Percentiles rank a stretch among this genome's conserved stretches.
phyloP scores from a whole-genome alignment of 345 rosid genomes.

The Barbarea vulgaris region DNA sequence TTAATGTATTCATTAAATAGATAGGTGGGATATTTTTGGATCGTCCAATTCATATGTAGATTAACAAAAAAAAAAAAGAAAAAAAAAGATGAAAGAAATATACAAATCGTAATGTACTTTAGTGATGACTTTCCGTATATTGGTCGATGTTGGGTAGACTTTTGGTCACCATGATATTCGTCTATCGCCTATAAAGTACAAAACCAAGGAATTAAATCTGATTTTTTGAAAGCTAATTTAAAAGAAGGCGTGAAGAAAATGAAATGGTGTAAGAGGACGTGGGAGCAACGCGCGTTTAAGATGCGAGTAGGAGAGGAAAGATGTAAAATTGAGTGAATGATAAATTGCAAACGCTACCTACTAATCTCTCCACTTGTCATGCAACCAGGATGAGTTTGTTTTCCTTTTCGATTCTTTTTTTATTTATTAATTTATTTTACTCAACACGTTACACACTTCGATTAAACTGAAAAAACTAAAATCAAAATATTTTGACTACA shows the following conservation, averaged over 20 bases:
- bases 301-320: conserved; percentile 25
- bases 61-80: not conserved
- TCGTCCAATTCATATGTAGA: conserved; percentile 6
- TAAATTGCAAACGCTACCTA: conserved; percentile 58
- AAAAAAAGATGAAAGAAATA: not conserved
- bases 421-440: conserved; percentile 4
- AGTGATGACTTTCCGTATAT: conserved; percentile 1
- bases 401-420: conserved; percentile 28
- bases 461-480: not conserved
- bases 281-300: conserved; percentile 14
- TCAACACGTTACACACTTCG: conserved; percentile 41
- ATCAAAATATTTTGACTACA: conserved; percentile 23
- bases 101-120: not conserved
- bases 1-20: not conserved
- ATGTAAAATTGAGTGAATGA: conserved; percentile 38
- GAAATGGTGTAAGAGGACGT: not conserved
- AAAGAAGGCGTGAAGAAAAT: conserved; percentile 37
- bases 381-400: conserved; percentile 54
- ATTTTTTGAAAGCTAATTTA: conserved; percentile 13
- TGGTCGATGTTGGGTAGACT: conserved; percentile 36
- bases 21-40: conserved; percentile 7
- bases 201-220: conserved; percentile 3
- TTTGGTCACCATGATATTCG: conserved; percentile 19
- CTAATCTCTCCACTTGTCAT: conserved; percentile 73
- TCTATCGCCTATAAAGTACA: conserved; percentile 19